Evolutionary conservation across 805 yeast genomes (phyloP).

Genomic region (Candida khao-thaluensis): DNA sequence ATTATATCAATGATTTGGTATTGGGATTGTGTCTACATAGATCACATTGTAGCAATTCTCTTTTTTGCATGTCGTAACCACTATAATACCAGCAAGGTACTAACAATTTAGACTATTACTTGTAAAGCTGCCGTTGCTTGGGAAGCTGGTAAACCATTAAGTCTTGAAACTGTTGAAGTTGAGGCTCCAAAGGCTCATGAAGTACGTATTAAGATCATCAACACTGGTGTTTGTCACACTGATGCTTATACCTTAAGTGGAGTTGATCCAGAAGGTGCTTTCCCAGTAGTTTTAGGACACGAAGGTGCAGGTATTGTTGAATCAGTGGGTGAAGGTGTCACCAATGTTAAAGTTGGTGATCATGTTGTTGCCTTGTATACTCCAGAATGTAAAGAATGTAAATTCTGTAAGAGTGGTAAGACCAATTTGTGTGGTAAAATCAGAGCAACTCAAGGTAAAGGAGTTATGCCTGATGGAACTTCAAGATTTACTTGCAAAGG

Average conservation of each 20-base stretch:
- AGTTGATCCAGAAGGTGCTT: slow-evolving; percentile 92
- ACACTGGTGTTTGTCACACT: slow-evolving; percentile 98
- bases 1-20: not conserved
- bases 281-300: slow-evolving; percentile 93
- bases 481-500: slow-evolving; percentile 86
- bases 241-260: slow-evolving; percentile 97
- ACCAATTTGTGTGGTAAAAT: slow-evolving; percentile 95
- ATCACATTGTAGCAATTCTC: no score
- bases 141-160: slow-evolving; percentile 84
- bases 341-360: slow-evolving; percentile 88
- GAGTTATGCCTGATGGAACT: slow-evolving; percentile 99
- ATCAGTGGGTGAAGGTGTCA: slow-evolving; percentile 91
- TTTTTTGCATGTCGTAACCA: slow-evolving; percentile 7
- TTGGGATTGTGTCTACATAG: no score
- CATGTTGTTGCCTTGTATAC: slow-evolving; percentile 92
- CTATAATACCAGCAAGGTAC: slow-evolving; percentile 13
- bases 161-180: slow-evolving; percentile 85
- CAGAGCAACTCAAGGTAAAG: slow-evolving; percentile 97
- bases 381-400: slow-evolving; percentile 94
- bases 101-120: slow-evolving; percentile 52
- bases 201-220: slow-evolving; percentile 82
- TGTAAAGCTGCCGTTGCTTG: slow-evolving; percentile 98
- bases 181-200: slow-evolving; percentile 96
- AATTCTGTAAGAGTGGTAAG: slow-evolving; percentile 91
- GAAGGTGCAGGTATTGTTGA: slow-evolving; percentile 99